Evolutionary conservation across 1,284 basidiomycete species (phyloP).

Genomic region (Xerocomus amazonicus): DNA sequence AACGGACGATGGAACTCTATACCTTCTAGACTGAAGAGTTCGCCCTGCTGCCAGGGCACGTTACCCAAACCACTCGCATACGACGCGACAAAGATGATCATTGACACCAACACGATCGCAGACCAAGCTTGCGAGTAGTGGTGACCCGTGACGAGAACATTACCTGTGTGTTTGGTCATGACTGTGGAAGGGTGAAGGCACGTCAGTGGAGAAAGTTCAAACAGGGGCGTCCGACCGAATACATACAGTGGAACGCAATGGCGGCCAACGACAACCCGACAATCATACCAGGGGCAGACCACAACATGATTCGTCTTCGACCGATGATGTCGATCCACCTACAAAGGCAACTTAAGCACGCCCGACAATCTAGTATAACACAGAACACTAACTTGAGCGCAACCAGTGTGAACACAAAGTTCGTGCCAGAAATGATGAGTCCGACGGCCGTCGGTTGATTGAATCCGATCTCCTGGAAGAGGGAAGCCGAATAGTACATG

Average conservation of each 20-base stretch:
- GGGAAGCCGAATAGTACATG: conserved; percentile 76
- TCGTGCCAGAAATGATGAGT: conserved; percentile 74
- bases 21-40: conserved; percentile 76
- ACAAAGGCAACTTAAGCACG: neutral
- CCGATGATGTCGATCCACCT: conserved; percentile 77
- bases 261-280: conserved; percentile 68
- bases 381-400: conserved; percentile 52
- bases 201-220: neutral
- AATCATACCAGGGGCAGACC: conserved; percentile 76
- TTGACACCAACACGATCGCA: conserved; percentile 67
- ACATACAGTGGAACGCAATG: conserved; percentile 73
- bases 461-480: conserved; percentile 80
- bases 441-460: conserved; percentile 78
- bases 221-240: neutral
- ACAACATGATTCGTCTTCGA: conserved; percentile 72
- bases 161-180: conserved; percentile 64
- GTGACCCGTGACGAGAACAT: conserved; percentile 61
- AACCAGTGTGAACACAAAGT: conserved; percentile 79
- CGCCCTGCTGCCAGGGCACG: conserved; percentile 86
- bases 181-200: conserved; percentile 35
- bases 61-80: conserved; percentile 78
- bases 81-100: conserved; percentile 80
- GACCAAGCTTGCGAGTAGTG: conserved; percentile 66
- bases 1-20: neutral
- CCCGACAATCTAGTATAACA: neutral